Evolutionary conservation across 2,329 filamentous ascomycete genomes (phyloP), one percentile per base, ranked within the genome.

Genomic region (Magnaporthiopsis poae): DNA sequence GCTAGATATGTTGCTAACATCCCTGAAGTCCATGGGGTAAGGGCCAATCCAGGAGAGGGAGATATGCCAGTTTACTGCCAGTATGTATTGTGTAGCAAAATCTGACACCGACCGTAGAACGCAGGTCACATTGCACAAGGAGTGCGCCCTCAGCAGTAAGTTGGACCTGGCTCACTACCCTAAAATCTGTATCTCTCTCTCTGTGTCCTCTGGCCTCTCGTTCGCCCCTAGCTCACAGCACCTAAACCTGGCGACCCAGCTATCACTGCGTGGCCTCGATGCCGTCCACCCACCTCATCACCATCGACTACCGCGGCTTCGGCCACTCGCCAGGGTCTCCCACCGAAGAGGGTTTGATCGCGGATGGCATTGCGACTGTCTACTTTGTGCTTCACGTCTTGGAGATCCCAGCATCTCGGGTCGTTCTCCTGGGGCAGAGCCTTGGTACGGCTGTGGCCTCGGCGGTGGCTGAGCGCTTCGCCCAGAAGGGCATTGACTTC

Each of bases 261-360:
- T 96, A 96, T 75, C 91, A 92, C 71, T 84, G 88, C 61, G 80
- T 96, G 60, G 86, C 92, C 4, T 85, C 89, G 65, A 90, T 89
- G 1, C 84, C 84, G 0, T 87, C 92, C 5, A 65, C 63, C 66
- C 93, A 97, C 74, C 85, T 96, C 61, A 81, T 97, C n/a, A 86
- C 91, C 59, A 87, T 96, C 72, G 92, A 96, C 80, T 97, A 97
- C 77, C 89, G 93, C 25, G 93, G 93, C 8, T 97, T 91, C 71
- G 93, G 92, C 0, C 83, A 86, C 59, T 95, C 90, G 11, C 91
- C 88, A 0, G 92, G 94, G n/a, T 79, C 77, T 4, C 94, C 94
- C 0, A 89, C 88, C 0, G 94, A 98, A 78, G 79, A 84, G 52
- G 94, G 94, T 0, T 79, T 98, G 9, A 90, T 96, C 66, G 86